Evolutionary conservation across 2,329 filamentous ascomycete species (phyloP).

Genomic region (Arthrobotrys conoides): DNA sequence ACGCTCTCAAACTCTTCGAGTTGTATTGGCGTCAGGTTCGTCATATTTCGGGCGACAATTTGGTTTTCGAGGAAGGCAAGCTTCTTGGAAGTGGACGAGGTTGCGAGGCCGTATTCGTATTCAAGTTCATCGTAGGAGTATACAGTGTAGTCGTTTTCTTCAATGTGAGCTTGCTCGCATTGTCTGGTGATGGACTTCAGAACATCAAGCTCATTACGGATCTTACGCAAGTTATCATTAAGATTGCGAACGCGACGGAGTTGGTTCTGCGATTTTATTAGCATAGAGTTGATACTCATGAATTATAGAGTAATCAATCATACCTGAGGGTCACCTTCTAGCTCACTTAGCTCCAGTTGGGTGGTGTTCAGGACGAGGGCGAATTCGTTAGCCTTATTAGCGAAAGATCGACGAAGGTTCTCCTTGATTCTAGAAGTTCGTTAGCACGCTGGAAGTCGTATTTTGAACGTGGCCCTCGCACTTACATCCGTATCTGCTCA

Average conservation of each 20-base stretch:
- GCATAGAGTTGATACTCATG: neutral
- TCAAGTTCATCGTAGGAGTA: conserved; percentile 97
- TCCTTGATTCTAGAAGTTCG: conserved; percentile 83
- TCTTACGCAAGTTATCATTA: conserved; percentile 84
- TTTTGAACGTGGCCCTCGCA: neutral
- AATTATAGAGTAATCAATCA: neutral
- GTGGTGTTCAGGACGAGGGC: conserved; percentile 94
- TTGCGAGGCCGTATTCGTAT: conserved; percentile 93
- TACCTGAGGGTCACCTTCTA: conserved; percentile 93
- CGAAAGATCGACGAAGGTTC: conserved; percentile 88
- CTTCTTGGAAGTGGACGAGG: conserved; percentile 94
- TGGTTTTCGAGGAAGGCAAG: conserved; percentile 97
- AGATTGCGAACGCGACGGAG: conserved; percentile 87
- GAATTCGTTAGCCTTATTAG: conserved; percentile 98
- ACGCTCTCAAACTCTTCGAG: conserved; percentile 98
- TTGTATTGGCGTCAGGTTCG: conserved; percentile 97
- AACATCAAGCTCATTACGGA: conserved; percentile 91
- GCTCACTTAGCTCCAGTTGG: conserved; percentile 92
- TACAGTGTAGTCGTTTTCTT: conserved; percentile 99
- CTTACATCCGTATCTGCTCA: conserved; percentile 91
- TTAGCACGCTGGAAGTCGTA: conserved; percentile 64
- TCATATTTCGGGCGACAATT: conserved; percentile 98
- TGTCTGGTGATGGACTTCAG: conserved; percentile 89
- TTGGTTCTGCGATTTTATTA: conserved; percentile 73
- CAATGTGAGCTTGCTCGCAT: conserved; percentile 96